Base-by-base conservation (phyloP, 2,329 filamentous ascomycete genomes). In the Stemphylium beticola region DNA sequence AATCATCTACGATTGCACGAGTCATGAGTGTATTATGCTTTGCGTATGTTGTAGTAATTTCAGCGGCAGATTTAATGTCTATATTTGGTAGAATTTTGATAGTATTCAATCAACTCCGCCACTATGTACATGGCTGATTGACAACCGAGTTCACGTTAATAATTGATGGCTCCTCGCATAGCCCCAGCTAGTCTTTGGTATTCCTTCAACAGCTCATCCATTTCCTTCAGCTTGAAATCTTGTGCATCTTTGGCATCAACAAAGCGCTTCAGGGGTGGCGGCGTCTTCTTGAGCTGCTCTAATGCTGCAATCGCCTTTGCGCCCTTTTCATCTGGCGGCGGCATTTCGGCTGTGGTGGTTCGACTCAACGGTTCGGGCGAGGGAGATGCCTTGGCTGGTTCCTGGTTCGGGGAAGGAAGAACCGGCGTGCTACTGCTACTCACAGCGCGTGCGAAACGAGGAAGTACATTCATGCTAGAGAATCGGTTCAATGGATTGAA, bases 401-500 rank as follows among this genome's bases (percentile, higher is more conserved):
- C 70, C 8, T 62, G 26, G 17, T 76, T 75, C 60, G 76, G 70
- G 15, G 80, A 72, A 41, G 76, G 65, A 12, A 77, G 63, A 14
- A 76, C 52, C 18, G 79, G 74, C 20, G 82, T 76, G 9, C 75
- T 73, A 32, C 39, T 64, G 41, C 63, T 72, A 39, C 66, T 81
- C 8, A 79, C 75, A 17, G 79, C 75, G 47, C 88, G 81, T 1
- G 91, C 90, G 65, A 96, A 93, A 0, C 87, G 87, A 51, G 89
- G 86, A 63, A 96, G 88, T 69, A 87, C 83, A 51, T 84, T 84
- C 71, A 95, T 92, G 31, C 87, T 83, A 8, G 89, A 86, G 46
- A 96, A 84, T 46, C 91, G 85, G 39, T 87, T 91, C 72, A 96
- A 87, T 3, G 92, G 92, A 66, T 96, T 96, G 31, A 96, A 79